Evolutionary conservation across 495 filamentous ascomycete species (phyloP), one percentile per base, ranked within the genome.

Genomic region (Stereocaulon alpinum): DNA sequence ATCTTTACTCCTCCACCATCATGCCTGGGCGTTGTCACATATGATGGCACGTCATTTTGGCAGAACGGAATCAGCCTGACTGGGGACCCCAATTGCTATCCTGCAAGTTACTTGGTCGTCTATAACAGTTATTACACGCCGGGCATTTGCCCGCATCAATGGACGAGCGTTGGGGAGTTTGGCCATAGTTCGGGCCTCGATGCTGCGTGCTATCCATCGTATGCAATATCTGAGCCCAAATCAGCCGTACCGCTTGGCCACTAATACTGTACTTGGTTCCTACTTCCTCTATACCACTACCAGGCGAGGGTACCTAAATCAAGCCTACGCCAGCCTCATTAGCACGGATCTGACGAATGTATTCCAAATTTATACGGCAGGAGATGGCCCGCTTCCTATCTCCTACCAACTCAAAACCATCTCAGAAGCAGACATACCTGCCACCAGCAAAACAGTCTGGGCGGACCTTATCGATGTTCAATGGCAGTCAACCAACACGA

Each of bases 1-100:
- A 60, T 60, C 40, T 63, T 63, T 43, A 63, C 61, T 9, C 61
- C 61, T 6, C 61, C 61, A 2, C 29, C 61, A 7, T 45, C 41
- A 22, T 63, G 61, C 43, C 50, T 55, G 2, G 17, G 44, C 17
- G 44, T 49, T 6, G 41, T 63, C 18, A 63, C 61, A 20, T 63
- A 60, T 49, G 61, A 63, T 44, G 61, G 61, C n/a, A 40, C 32
- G 17, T 42, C 20, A 11, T 50, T 63, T 4, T 63, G 61, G 61
- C 56, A 63, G 57, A 59, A 59, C 30, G 61, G 61, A 29, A 24
- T 63, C 32, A 43, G 49, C 18, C 61, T 56, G 40, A 63, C 43
- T 22, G 61, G 57, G 18, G 61, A 63, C 47, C 40, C 57, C 12
- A 43, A 42, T 18, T 63, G 61, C 52, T 63, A 60, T 51, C 61